These are phyloP conservation scores for Agastache rugosa DNA, from an alignment of 257 asterid species.

Conservation along the genomic window DNA sequence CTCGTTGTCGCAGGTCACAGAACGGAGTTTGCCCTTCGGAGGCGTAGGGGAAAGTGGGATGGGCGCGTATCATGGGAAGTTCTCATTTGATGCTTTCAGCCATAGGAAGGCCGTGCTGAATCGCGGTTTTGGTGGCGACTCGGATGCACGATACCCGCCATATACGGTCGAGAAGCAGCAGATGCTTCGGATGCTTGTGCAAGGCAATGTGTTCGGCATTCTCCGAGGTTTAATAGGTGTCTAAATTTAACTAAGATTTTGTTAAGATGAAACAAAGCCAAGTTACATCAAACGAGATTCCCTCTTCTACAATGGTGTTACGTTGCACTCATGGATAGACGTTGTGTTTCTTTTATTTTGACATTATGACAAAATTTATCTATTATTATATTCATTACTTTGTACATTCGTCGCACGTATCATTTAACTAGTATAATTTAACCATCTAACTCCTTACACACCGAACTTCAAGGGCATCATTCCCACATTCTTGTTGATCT, in stretches of 20 bases:
- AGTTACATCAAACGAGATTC: background rate
- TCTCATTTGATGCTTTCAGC: constrained; percentile 85
- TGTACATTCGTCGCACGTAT: too few relatives aligned
- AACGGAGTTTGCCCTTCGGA: constrained; percentile 73
- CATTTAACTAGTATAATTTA: too few relatives aligned
- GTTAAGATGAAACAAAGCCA: background rate
- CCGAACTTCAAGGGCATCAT: background rate
- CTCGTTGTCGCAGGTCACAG: constrained; percentile 52
- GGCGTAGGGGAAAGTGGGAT: constrained; percentile 96
- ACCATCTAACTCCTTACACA: background rate
- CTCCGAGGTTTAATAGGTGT: constrained; percentile 66
- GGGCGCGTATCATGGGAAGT: constrained; percentile 89
- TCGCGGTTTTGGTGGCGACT: constrained; percentile 68
- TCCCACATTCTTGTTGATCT: background rate
- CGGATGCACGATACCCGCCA: constrained; percentile 80
- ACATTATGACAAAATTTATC: too few relatives aligned
- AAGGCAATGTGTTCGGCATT: constrained; percentile 56
- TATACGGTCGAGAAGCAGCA: constrained; percentile 59
- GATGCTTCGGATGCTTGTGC: constrained; percentile 56
- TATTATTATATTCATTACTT: background rate
- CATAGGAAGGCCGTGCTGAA: constrained; percentile 78
- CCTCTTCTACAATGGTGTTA: background rate
- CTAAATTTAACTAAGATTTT: constrained; percentile 23
- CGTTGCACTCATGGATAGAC: background rate
- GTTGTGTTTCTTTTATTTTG: too few relatives aligned